phyloP scores from a whole-genome alignment of 2,329 filamentous ascomycete genomes.

The Verticillium dahliae region DNA sequence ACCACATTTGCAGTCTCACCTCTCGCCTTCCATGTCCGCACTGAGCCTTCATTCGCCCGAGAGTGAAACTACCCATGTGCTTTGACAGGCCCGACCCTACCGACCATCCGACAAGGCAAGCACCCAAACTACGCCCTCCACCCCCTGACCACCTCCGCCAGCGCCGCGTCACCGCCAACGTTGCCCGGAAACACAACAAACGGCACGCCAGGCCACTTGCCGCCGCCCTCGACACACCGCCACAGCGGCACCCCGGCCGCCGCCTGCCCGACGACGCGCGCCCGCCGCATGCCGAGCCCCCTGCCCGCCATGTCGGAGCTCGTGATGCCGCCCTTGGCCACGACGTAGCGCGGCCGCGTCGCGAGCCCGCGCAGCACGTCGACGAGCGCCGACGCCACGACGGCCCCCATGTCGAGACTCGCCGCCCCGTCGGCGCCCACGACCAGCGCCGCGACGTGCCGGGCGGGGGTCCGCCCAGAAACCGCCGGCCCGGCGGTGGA shows the following conservation, averaged over 20 bases:
- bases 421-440: constrained; percentile 37
- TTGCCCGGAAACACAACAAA: constrained; percentile 54
- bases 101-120: too few relatives aligned
- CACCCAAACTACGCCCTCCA: constrained; percentile 16
- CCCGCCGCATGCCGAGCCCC: constrained; percentile 44
- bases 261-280: constrained; percentile 48
- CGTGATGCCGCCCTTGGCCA: constrained; percentile 54
- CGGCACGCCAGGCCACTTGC: constrained; percentile 41
- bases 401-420: constrained; percentile 45
- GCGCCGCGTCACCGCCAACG: constrained; percentile 39
- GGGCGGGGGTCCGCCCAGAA: too few relatives aligned
- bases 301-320: constrained; percentile 52
- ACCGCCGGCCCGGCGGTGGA: too few relatives aligned
- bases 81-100: too few relatives aligned
- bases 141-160: constrained; percentile 34
- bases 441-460: constrained; percentile 45
- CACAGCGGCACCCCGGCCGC: constrained; percentile 51
- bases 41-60: too few relatives aligned
- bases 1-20: too few relatives aligned
- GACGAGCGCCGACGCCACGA: constrained; percentile 44
- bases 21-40: too few relatives aligned
- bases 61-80: too few relatives aligned
- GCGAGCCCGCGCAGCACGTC: constrained; percentile 36
- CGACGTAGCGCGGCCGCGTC: constrained; percentile 44
- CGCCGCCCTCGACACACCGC: constrained; percentile 45